Conservation (phyloP, 345 rosid genomes). For the Camelina sativa region DNA sequence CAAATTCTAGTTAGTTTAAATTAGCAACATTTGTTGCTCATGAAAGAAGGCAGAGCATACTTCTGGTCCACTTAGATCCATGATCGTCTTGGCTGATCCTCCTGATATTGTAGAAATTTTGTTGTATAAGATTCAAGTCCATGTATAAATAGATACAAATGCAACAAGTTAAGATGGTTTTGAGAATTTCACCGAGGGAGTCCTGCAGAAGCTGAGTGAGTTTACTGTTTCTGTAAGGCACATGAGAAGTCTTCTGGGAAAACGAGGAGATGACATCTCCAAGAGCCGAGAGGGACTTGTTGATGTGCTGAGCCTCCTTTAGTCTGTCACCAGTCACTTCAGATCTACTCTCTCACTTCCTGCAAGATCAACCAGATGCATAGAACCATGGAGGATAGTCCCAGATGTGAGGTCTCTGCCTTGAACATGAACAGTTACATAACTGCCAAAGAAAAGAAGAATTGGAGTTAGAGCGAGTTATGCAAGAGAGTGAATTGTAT, state of each 20-base stretch:
- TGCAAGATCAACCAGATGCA: conserved; percentile 98
- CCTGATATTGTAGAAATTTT: conserved; percentile 52
- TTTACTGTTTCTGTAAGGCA: conserved; percentile 94
- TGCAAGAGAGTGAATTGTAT: background rate
- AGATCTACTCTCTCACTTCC: conserved; percentile 98
- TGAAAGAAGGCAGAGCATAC: conserved; percentile 43
- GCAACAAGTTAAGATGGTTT: conserved; percentile 20
- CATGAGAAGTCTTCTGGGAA: conserved; percentile 83
- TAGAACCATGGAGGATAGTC: conserved; percentile 65
- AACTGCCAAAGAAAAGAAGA: conserved; percentile 54
- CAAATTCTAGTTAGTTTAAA: background rate
- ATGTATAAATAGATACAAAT: background rate
- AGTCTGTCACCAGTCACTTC: conserved; percentile 91
- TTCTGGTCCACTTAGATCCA: conserved; percentile 66
- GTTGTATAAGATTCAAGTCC: conserved; percentile 5
- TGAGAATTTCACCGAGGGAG: conserved; percentile 71
- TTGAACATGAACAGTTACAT: conserved; percentile 93
- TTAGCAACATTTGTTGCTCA: background rate
- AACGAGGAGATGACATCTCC: conserved; percentile 94
- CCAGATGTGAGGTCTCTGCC: conserved; percentile 88
- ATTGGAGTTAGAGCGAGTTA: background rate
- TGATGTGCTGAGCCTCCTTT: conserved; percentile 90
- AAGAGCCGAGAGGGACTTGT: conserved; percentile 89
- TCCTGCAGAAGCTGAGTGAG: conserved; percentile 96
- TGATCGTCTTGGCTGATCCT: conserved; percentile 91